Conservation (phyloP, 192 early-diverging fungal genomes). For the Phlyctochytrium planicorne region DNA sequence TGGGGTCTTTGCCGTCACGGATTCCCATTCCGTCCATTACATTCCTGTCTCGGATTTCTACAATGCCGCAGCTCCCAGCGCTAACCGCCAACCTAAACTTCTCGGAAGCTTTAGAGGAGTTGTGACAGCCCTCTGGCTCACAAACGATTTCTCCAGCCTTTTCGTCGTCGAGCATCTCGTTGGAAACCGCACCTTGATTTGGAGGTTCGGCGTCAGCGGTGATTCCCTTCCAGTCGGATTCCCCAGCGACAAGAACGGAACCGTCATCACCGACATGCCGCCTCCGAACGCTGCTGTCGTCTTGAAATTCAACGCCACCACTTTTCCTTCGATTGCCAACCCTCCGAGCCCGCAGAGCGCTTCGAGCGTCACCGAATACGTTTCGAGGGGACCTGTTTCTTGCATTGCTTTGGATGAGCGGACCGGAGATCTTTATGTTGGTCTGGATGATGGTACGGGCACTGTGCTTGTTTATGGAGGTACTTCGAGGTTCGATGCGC, state of each 20-base stretch:
- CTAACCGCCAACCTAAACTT: not conserved
- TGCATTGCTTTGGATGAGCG: not conserved
- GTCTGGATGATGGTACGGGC: not conserved
- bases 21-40: not conserved
- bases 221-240: not conserved
- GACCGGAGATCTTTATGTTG: not conserved
- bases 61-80: no score
- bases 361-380: not conserved
- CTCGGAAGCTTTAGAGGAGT: not conserved
- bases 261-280: not conserved
- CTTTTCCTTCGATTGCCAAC: not conserved
- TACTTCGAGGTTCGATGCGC: not conserved
- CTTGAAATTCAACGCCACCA: not conserved
- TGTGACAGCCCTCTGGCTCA: not conserved
- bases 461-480: not conserved
- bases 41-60: not conserved
- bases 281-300: not conserved
- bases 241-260: not conserved
- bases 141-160: not conserved
- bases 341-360: no score
- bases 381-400: not conserved
- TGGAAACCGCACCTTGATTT: not conserved
- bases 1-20: not conserved
- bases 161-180: not conserved
- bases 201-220: not conserved